phyloP scores from a whole-genome alignment of 2,329 filamentous ascomycete genomes.

The Colletotrichum incanum region DNA sequence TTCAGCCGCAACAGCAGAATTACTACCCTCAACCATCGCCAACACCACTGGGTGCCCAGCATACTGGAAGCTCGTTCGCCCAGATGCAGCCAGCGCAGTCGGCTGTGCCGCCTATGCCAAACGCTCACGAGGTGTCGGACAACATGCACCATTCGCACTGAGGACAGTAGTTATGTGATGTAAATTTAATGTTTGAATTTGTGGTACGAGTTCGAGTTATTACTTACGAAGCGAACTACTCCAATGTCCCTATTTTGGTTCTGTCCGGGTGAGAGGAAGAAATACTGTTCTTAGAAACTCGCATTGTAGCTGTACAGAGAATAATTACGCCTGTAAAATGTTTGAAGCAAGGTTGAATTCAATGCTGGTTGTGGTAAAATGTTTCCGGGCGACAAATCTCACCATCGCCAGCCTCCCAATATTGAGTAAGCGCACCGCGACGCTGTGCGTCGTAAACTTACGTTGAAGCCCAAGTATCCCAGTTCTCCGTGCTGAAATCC shows the following conservation, averaged over 20 bases:
- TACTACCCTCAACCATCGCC: constrained; percentile 43
- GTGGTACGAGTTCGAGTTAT: no score
- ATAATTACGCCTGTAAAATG: no score
- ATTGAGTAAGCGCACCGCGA: no score
- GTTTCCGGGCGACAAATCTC: no score
- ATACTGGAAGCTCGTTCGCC: constrained; percentile 26
- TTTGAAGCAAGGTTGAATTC: not conserved
- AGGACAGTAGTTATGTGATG: not conserved
- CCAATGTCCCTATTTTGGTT: not conserved
- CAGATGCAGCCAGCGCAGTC: constrained; percentile 29
- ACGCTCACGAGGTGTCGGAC: constrained; percentile 22
- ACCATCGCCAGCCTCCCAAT: not conserved
- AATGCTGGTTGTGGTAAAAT: not conserved
- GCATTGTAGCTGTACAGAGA: not conserved
- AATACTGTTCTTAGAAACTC: no score
- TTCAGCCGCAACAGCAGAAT: constrained; percentile 42
- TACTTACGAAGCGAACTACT: no score
- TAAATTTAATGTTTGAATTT: no score
- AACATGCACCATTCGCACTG: constrained; percentile 8
- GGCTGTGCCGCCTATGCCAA: constrained; percentile 6
- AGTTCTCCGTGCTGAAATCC: constrained; percentile 43
- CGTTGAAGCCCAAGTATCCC: constrained; percentile 31
- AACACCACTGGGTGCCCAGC: constrained; percentile 23
- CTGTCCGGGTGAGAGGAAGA: not conserved
- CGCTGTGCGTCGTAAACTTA: not conserved